Evolutionary conservation across 139 green algal species (phyloP).

Genomic region (Chlorella sp.): DNA sequence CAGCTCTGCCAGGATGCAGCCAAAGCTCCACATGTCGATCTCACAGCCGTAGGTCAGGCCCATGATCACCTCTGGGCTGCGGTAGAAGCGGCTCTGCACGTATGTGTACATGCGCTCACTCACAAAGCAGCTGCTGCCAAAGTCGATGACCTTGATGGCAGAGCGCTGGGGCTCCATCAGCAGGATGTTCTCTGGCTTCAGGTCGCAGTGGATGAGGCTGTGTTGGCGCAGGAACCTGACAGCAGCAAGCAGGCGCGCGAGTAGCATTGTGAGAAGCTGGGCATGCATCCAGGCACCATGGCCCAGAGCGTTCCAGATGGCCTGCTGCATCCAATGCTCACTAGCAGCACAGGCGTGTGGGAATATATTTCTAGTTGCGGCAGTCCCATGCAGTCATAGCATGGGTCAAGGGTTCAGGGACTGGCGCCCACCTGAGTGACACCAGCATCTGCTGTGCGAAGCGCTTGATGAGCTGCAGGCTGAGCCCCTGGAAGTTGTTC

Average conservation of each 20-base stretch:
- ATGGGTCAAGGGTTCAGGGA: too few species aligned
- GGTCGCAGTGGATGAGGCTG: constrained; percentile 95
- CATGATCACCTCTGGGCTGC: constrained; percentile 46
- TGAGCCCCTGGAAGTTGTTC: constrained; percentile 69
- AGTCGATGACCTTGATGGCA: constrained; percentile 85
- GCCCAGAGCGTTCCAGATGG: too few species aligned
- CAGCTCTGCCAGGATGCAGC: constrained; percentile 76
- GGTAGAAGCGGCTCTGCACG: constrained; percentile 62
- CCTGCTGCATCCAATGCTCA: too few species aligned
- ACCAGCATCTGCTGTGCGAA: constrained; percentile 62
- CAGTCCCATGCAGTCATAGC: too few species aligned
- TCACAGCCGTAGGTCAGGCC: constrained; percentile 44
- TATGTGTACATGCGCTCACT: constrained; percentile 74
- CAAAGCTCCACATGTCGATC: constrained; percentile 86
- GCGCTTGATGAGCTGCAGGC: constrained; percentile 56
- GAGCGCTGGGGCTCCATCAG: constrained; percentile 51
- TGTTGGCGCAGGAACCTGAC: constrained; percentile 74
- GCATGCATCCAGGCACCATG: too few species aligned
- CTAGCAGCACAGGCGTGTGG: too few species aligned
- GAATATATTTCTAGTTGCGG: too few species aligned
- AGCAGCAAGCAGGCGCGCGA: constrained; percentile 57
- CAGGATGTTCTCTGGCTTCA: constrained; percentile 99
- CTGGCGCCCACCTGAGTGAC: constrained; percentile 10
- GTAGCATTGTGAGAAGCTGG: not conserved
- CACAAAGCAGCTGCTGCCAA: constrained; percentile 70